These are phyloP conservation scores for Linnemannia schmuckeri DNA, from an alignment of 192 early-diverging fungal genomes.

Conservation along the genomic window DNA sequence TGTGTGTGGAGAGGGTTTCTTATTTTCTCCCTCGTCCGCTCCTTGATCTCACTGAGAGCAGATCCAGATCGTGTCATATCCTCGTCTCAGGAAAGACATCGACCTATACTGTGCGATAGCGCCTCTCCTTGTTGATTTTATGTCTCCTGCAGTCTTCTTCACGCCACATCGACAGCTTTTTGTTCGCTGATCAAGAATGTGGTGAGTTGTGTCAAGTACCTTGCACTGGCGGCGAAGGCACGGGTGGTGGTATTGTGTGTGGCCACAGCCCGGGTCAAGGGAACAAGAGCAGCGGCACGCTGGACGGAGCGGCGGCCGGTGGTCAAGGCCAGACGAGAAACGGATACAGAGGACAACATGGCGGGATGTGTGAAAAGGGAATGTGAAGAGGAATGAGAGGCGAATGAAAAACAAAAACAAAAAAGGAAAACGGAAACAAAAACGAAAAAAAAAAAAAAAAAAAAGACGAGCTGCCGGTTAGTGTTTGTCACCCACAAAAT, in stretches of 20 bases:
- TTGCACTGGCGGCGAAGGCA: slow-evolving; percentile 55
- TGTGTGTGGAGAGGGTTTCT: background rate
- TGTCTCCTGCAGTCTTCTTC: background rate
- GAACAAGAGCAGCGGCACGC: slow-evolving; percentile 42
- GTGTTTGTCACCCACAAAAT: no score
- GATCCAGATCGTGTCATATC: no score
- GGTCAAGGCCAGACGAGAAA: slow-evolving; percentile 31
- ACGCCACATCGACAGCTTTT: background rate
- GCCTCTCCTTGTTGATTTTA: background rate
- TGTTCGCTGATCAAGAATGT: background rate
- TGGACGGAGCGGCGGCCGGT: slow-evolving; percentile 42
- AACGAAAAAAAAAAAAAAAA: background rate
- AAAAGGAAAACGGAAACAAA: background rate
- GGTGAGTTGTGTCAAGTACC: slow-evolving; percentile 6
- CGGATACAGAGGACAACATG: slow-evolving; percentile 51
- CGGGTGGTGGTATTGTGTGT: slow-evolving; percentile 39
- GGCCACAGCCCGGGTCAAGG: slow-evolving; percentile 35
- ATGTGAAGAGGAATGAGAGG: background rate
- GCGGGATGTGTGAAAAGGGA: background rate
- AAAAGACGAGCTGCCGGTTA: background rate
- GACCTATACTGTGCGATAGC: no score
- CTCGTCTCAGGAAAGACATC: no score
- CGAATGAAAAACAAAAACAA: slow-evolving; percentile 7
- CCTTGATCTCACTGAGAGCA: no score
- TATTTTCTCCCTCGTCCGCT: no score